Conservation (phyloP, 2,329 filamentous ascomycete species). For the Xylariaceae sp. region DNA sequence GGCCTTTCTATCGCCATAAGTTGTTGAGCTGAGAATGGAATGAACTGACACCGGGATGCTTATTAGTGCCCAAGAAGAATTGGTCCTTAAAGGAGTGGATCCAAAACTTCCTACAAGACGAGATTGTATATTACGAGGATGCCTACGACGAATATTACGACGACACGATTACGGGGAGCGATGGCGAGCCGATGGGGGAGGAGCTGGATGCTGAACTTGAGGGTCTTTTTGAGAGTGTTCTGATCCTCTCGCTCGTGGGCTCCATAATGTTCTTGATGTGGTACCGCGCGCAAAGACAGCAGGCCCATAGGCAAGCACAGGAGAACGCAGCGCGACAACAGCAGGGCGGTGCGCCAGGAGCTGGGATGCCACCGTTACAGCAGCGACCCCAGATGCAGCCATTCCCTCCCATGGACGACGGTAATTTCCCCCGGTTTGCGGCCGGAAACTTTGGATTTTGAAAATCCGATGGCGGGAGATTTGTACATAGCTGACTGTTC, state of each 20-base stretch:
- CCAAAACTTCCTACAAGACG: slow-evolving; percentile 72
- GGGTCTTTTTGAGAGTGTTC: slow-evolving; percentile 74
- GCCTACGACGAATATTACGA: slow-evolving; percentile 54
- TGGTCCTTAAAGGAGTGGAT: slow-evolving; percentile 85
- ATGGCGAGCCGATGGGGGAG: slow-evolving; percentile 50
- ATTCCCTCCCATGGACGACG: slow-evolving; percentile 53
- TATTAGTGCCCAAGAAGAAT: slow-evolving; percentile 64
- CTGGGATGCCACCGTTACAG: slow-evolving; percentile 22
- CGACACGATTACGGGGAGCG: slow-evolving; percentile 52
- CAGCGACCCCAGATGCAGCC: slow-evolving; percentile 19
- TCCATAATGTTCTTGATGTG: slow-evolving; percentile 75
- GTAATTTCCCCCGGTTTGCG: slow-evolving; percentile 58
- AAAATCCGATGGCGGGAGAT: neutral
- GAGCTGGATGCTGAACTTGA: slow-evolving; percentile 66
- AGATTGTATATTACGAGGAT: slow-evolving; percentile 60
- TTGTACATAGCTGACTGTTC: slow-evolving; percentile 12
- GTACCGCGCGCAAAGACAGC: slow-evolving; percentile 69
- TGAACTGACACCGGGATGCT: slow-evolving; percentile 29
- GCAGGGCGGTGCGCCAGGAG: slow-evolving; percentile 9
- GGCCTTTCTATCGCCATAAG: slow-evolving; percentile 30
- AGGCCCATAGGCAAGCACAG: slow-evolving; percentile 43
- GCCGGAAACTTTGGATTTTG: slow-evolving; percentile 30
- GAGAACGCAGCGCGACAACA: slow-evolving; percentile 28
- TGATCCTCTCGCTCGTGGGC: slow-evolving; percentile 75
- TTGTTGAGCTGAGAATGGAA: neutral